A percentile compares a stretch with the other conserved stretches of the same genome.
Conservation (phyloP, 2,329 filamentous ascomycete species). For the Chrysoporthe deuterocubensis region DNA sequence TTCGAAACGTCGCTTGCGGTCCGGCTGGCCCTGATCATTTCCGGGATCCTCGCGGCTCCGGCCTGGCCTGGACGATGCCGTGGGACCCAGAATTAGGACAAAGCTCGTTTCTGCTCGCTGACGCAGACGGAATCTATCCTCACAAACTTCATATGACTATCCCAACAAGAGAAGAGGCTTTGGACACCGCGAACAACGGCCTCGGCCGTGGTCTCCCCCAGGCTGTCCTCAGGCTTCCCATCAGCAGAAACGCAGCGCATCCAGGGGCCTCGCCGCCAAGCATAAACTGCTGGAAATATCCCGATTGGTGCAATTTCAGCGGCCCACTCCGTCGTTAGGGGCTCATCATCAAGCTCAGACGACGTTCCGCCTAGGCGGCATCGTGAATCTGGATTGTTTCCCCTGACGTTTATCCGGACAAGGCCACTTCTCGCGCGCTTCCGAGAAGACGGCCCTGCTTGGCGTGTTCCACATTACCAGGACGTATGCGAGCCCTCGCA, state of each 20-base stretch:
- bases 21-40: constrained; percentile 26
- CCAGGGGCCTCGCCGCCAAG: constrained; percentile 3
- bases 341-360: constrained; percentile 25
- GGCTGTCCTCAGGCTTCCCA: not conserved
- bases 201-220: not conserved
- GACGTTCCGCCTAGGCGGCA: constrained; percentile 15
- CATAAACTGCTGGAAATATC: constrained; percentile 22
- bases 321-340: constrained; percentile 12
- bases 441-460: constrained; percentile 14
- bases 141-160: fast-evolving
- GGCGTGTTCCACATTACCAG: constrained; percentile 17
- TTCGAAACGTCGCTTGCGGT: constrained; percentile 28
- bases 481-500: not conserved
- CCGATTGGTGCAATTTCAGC: constrained; percentile 27
- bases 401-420: constrained; percentile 21
- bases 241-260: constrained; percentile 10
- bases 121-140: not conserved
- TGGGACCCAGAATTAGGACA: not conserved
- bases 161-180: not conserved
- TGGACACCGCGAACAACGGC: not conserved
- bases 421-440: constrained; percentile 22
- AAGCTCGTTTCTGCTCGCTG: not conserved
- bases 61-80: constrained; percentile 8
- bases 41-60: constrained; percentile 14
- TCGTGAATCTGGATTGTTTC: constrained; percentile 22